Evolutionary conservation across 768 basidiomycete species (phyloP).

Genomic region (Suillus subluteus): DNA sequence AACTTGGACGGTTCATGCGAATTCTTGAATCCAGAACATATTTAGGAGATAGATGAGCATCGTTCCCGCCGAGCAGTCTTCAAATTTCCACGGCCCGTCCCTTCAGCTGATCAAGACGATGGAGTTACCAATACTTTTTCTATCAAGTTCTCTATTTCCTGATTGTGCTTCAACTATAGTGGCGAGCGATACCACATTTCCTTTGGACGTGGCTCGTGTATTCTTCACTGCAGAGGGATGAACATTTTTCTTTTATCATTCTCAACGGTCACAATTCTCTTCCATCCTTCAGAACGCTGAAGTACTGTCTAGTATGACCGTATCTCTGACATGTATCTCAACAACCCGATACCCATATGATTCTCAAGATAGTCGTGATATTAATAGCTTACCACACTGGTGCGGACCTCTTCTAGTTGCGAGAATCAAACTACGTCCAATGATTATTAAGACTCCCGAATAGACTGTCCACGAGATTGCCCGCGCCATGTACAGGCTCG

Average conservation of each 20-base stretch:
- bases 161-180: background rate
- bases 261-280: background rate
- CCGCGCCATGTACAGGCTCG: background rate
- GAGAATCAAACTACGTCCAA: background rate
- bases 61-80: background rate
- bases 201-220: background rate
- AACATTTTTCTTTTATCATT: background rate
- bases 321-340: background rate
- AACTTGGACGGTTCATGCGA: background rate
- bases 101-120: background rate
- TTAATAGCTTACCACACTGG: background rate
- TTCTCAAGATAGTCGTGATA: background rate
- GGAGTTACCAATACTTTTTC: background rate
- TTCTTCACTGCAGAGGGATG: background rate
- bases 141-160: background rate
- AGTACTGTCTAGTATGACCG: background rate
- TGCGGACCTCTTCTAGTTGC: background rate
- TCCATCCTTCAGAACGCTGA: background rate
- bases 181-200: background rate
- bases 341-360: background rate
- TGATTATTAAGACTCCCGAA: background rate
- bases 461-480: background rate
- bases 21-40: background rate
- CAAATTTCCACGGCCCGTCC: background rate
- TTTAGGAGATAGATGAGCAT: background rate